Conservation (phyloP, 1,284 basidiomycete species). For the Cutaneotrichosporon arboriforme region DNA sequence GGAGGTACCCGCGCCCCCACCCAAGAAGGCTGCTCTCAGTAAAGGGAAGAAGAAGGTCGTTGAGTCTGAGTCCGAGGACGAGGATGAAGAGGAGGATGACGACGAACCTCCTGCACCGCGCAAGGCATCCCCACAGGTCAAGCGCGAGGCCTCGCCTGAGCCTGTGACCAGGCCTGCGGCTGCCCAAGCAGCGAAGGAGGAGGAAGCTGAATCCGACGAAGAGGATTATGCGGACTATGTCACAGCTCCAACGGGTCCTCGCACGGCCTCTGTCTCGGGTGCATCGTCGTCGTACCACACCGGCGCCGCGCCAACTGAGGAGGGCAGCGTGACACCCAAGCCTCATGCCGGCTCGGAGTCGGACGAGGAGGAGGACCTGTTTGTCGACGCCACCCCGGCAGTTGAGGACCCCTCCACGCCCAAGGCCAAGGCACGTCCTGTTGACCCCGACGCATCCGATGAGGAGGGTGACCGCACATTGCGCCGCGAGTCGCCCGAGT, state of each 20-base stretch:
- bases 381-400: not conserved
- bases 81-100: not conserved
- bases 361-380: constrained; percentile 11
- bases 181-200: not conserved
- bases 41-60: constrained; percentile 15
- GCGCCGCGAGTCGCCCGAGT: constrained; percentile 11
- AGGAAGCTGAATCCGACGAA: not conserved
- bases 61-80: constrained; percentile 8
- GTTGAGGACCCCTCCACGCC: not conserved
- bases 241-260: not conserved
- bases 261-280: not conserved
- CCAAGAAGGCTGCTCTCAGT: not conserved
- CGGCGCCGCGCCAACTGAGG: not conserved
- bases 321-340: not conserved
- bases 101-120: too few relatives aligned
- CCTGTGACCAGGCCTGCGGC: too few relatives aligned
- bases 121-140: not conserved
- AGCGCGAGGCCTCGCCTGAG: too few relatives aligned
- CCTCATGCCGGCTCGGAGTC: constrained; percentile 4
- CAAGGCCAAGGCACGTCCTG: constrained; percentile 5
- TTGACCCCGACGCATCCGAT: constrained; percentile 1
- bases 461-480: not conserved
- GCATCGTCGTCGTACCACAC: not conserved
- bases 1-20: not conserved
- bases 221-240: not conserved